These are phyloP conservation scores for Ogataea salicorniae DNA, from an alignment of 805 yeast species.

Conservation along the genomic window DNA sequence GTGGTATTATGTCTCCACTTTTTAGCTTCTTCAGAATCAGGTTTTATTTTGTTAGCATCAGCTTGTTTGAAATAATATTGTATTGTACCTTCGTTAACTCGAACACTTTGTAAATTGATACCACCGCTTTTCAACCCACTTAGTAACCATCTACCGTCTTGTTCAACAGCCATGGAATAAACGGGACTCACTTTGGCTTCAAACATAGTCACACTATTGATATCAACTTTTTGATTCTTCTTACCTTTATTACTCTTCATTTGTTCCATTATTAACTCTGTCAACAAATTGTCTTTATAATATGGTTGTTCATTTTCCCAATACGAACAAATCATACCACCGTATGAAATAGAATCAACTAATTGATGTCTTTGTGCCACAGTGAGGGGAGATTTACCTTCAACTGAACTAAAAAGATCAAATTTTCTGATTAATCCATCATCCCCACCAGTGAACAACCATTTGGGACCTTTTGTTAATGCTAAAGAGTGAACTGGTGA, in stretches of 20 bases:
- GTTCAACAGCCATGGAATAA: conserved; percentile 78
- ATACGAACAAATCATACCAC: conserved; percentile 77
- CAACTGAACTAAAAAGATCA: conserved; percentile 79
- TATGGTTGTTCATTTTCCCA: conserved; percentile 97
- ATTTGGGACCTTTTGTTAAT: conserved; percentile 72
- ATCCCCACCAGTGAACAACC: conserved; percentile 91
- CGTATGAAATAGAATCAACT: conserved; percentile 79
- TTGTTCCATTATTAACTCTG: conserved; percentile 17
- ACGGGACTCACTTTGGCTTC: conserved; percentile 78
- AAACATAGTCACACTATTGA: conserved; percentile 31
- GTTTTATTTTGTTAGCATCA: background rate
- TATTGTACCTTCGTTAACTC: conserved; percentile 77
- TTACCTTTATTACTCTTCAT: conserved; percentile 11
- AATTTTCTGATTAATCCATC: conserved; percentile 91
- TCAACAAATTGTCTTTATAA: conserved; percentile 34
- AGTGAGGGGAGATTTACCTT: conserved; percentile 82
- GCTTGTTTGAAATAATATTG: conserved; percentile 59
- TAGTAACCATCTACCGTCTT: conserved; percentile 76
- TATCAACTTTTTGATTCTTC: conserved; percentile 30
- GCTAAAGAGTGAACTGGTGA: conserved; percentile 74
- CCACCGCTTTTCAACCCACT: conserved; percentile 85
- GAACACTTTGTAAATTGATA: conserved; percentile 72
- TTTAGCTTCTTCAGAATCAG: conserved; percentile 18
- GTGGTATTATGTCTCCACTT: conserved; percentile 56
- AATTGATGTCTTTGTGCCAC: conserved; percentile 87